Percentiles rank a stretch among this genome's conserved stretches.
These are phyloP conservation scores for Candida ipomoeae DNA, from an alignment of 805 yeast species.

Conservation along the genomic window DNA sequence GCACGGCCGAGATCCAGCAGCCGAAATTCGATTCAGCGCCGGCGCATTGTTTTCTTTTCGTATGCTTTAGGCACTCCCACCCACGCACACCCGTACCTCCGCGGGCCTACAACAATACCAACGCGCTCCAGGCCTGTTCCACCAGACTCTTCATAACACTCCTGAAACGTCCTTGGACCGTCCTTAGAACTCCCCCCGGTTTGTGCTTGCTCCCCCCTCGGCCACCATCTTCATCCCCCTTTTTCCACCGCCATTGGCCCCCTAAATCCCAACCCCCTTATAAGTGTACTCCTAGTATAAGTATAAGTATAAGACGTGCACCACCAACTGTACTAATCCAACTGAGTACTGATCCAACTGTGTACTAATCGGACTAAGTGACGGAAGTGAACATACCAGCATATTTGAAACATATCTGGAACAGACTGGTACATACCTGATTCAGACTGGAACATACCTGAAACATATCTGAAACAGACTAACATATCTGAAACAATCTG, in stretches of 20 bases:
- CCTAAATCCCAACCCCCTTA: too few species aligned
- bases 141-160: neutral
- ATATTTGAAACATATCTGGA: too few species aligned
- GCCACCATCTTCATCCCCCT: neutral
- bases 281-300: too few species aligned
- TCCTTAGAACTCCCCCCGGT: neutral
- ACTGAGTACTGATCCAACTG: too few species aligned
- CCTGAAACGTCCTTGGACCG: neutral
- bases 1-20: conserved; percentile 5
- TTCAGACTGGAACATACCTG: too few species aligned
- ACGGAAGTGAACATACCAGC: too few species aligned
- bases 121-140: conserved; percentile 1
- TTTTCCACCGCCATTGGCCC: neutral
- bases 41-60: conserved; percentile 14
- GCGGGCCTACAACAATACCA: conserved; percentile 1
- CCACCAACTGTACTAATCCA: too few species aligned
- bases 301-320: too few species aligned
- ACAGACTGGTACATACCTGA: too few species aligned
- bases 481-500: too few species aligned
- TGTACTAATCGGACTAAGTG: too few species aligned
- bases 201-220: neutral
- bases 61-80: conserved; percentile 6
- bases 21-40: neutral
- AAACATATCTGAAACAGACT: too few species aligned
- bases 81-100: neutral